A percentile compares a stretch with the other conserved stretches of the same genome.
Conservation (phyloP, 805 yeast genomes). For the Myxozyma geophila region DNA sequence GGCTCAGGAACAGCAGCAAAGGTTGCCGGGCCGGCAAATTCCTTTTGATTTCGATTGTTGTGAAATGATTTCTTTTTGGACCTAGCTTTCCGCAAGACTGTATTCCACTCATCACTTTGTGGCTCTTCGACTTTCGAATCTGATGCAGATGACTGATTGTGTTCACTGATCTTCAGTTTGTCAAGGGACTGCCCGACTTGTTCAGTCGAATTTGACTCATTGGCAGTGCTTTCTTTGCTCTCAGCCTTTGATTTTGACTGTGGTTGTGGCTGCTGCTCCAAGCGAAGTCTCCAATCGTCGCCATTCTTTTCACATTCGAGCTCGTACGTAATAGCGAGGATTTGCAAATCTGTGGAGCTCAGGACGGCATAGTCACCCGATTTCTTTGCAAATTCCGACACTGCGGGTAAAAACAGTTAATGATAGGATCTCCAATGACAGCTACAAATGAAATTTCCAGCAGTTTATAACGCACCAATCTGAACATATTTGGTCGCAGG, state of each 20-base stretch:
- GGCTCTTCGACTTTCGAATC: neutral
- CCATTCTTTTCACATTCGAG: constrained; percentile 71
- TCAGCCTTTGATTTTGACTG: neutral
- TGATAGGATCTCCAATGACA: neutral
- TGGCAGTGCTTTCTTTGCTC: neutral
- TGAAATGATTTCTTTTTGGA: neutral
- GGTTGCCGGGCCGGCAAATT: constrained; percentile 8
- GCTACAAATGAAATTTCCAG: neutral
- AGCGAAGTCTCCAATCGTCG: constrained; percentile 74
- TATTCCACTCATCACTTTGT: constrained; percentile 32
- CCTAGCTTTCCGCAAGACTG: constrained; percentile 18
- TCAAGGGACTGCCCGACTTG: neutral
- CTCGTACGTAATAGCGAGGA: constrained; percentile 89
- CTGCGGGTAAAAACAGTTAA: constrained; percentile 44
- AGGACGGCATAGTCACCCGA: constrained; percentile 93
- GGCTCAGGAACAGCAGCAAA: constrained; percentile 13
- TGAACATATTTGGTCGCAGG: constrained; percentile 70
- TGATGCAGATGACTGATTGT: neutral
- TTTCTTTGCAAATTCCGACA: constrained; percentile 73
- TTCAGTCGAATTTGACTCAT: neutral
- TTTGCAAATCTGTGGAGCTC: constrained; percentile 88
- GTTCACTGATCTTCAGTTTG: neutral
- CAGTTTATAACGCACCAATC: constrained; percentile 36
- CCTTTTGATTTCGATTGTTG: neutral
- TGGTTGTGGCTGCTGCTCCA: constrained; percentile 54